Evolutionary conservation across 768 basidiomycete genomes (phyloP), one percentile per base, ranked within the genome.

Genomic region (Termitomyces sp.): DNA sequence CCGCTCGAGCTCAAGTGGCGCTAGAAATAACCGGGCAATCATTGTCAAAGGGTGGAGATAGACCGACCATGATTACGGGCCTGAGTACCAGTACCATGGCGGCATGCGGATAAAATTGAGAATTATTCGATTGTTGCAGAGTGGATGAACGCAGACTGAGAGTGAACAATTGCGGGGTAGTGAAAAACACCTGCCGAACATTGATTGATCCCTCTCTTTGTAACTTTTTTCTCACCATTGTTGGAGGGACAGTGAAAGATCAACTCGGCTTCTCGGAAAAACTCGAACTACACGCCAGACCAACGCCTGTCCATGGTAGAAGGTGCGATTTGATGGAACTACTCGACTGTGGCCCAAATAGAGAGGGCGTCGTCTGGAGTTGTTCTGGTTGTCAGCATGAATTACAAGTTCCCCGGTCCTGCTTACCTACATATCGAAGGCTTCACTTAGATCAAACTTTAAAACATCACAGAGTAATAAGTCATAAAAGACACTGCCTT

Each of bases 41-140:
- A 45, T 35, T 46, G 46, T 55, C 41, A 30, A 22, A 37, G 57
- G 40, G 48, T 51, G 41, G 55, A 50, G 53, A 44, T 44, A 17
- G 45, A 11, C 9, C 14, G 5, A 40, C n/a, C 22, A 12, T n/a
- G 19, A 51, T 21, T 17, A 53, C 19, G 45, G 37, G 37, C 26
- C 32, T 17, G 15, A 17, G 35, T 37, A 44, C 43, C n/a, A n/a
- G 28, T 26, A 3, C 49, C 45, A 44, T 8, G 19, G 28, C 28
- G n/a, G 17, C 41, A 47, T 54, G 45, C 28, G 51, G 51, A 38
- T 30, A 17, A 19, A 28, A 38, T 17, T 28, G 7, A 24, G 34
- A 59, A 17, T 21, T 9, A 43, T 24, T 22, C 6, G 30, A 44
- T 51, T 11, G 44, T 17, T 43, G 44, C 19, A 43, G 17, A 44